Evolutionary conservation across 176 grass and related monocot species (phyloP), one percentile per base, ranked within the genome.

Genomic region (Avena insularis): DNA sequence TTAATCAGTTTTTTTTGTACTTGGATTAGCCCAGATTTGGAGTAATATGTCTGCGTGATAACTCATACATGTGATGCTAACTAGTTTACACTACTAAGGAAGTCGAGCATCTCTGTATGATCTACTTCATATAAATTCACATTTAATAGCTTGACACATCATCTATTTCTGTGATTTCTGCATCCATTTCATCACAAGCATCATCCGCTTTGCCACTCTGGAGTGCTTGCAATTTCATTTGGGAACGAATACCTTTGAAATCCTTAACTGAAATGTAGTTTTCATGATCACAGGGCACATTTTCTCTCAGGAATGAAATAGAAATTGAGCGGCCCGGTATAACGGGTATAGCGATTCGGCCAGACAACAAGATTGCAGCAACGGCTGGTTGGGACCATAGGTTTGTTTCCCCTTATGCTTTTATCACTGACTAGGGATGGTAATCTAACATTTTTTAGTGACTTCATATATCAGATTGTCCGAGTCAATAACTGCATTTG

Each of bases 381-480:
- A 93, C 94, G 3, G 92, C 94, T 87, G 97, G 97, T 76, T 98
- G 97, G 93, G 97, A 98, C 88, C 92, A 96, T 79, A 93, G 92
- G 96, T 98, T 89, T 38, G 33, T 76, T 84, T 70, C 31, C 17
- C 45, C 67, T 79, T 62, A 45, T 20, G 80, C 38, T 75, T 78
- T 83, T 80, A 35, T 80, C 38, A 17, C 71, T 55, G 12, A 57
- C 9, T 14, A 58, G 53, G 31, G 27, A 27, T 55, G n/a, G 6
- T 53, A 51, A 27, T 31, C 5, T 33, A 77, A 46, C 29, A 1
- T 57, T 35, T 86, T 76, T 57, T 49, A 72, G 3, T 64, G n/a
- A 6, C 9, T 61, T 57, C 9, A 0, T 75, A 57, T 35, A 74
- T 85, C 23, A 40, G 47, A 49, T 67, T 85, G 20, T 8, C 53